A percentile compares a stretch with the other conserved stretches of the same genome.
These are phyloP conservation scores for Ceratocystis smalleyi DNA, from an alignment of 2,329 filamentous ascomycete species.

Conservation along the genomic window DNA sequence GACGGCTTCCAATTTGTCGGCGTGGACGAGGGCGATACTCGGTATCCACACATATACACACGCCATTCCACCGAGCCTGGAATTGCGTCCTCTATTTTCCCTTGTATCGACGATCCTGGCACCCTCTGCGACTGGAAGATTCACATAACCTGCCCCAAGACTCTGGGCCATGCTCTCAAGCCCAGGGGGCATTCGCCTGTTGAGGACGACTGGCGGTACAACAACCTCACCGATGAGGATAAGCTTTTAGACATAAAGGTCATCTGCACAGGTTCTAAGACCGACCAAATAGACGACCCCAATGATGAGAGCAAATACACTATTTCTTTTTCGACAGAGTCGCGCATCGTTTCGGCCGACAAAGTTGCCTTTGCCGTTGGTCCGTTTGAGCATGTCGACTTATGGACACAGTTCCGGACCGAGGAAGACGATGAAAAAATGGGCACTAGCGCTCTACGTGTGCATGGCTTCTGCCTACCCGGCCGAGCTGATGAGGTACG, in stretches of 20 bases:
- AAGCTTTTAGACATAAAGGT: conserved; percentile 78
- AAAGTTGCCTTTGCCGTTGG: conserved; percentile 90
- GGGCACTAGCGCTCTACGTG: conserved; percentile 70
- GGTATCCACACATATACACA: conserved; percentile 87
- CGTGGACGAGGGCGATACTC: conserved; percentile 57
- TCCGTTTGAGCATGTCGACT: conserved; percentile 83
- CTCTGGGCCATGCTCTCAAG: conserved; percentile 58
- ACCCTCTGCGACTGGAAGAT: conserved; percentile 77
- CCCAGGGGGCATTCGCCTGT: conserved; percentile 23
- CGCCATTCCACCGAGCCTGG: conserved; percentile 65
- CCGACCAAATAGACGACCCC: conserved; percentile 65
- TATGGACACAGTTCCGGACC: conserved; percentile 70
- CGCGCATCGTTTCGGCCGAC: conserved; percentile 58
- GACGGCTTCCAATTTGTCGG: conserved; percentile 90
- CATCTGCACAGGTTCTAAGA: conserved; percentile 76
- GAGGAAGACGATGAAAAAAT: conserved; percentile 86
- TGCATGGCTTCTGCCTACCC: conserved; percentile 84
- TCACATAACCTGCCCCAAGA: conserved; percentile 70
- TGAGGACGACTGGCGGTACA: conserved; percentile 23
- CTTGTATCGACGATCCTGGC: conserved; percentile 75
- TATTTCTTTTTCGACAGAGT: conserved; percentile 61
- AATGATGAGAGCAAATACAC: conserved; percentile 71
- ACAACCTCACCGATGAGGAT: conserved; percentile 53
- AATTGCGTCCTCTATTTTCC: conserved; percentile 73
- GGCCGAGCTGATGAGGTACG: conserved; percentile 65